These are phyloP conservation scores for Erysimum cheiri DNA, from an alignment of 441 rosid genomes.

Conservation along the genomic window DNA sequence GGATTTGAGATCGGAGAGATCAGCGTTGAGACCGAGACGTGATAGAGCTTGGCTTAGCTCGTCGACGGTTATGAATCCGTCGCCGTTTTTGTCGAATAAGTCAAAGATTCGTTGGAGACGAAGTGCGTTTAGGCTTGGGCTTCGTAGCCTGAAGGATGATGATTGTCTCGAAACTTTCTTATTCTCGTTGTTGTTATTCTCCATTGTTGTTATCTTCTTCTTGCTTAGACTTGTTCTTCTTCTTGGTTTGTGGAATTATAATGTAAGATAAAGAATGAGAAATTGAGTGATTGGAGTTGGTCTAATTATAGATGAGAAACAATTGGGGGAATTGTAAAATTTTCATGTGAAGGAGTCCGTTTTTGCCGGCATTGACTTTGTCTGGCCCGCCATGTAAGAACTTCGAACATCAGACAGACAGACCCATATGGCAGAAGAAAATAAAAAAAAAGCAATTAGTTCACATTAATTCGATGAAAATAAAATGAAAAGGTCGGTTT, in stretches of 20 bases:
- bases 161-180: slow-evolving; percentile 27
- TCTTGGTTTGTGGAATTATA: slow-evolving; percentile 25
- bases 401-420: not conserved
- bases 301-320: slow-evolving; percentile 36
- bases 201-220: slow-evolving; percentile 48
- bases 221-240: not conserved
- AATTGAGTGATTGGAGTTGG: not conserved
- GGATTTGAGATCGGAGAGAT: slow-evolving; percentile 66
- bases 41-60: slow-evolving; percentile 72
- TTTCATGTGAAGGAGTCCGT: slow-evolving; percentile 27
- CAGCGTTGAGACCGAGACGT: slow-evolving; percentile 73
- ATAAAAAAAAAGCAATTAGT: not conserved
- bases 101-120: slow-evolving; percentile 90
- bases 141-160: slow-evolving; percentile 72
- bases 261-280: slow-evolving; percentile 7
- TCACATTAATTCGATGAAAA: not conserved
- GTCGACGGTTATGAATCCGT: slow-evolving; percentile 62
- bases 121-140: slow-evolving; percentile 81
- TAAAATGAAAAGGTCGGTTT: not conserved
- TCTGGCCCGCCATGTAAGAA: slow-evolving; percentile 44
- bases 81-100: slow-evolving; percentile 82
- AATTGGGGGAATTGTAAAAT: not conserved
- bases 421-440: not conserved
- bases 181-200: slow-evolving; percentile 20
- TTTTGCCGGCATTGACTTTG: slow-evolving; percentile 41